Evolutionary conservation across 371 early-diverging fungal genomes (phyloP), one percentile per base, ranked within the genome.

Genomic region (Mortierella polycephala): DNA sequence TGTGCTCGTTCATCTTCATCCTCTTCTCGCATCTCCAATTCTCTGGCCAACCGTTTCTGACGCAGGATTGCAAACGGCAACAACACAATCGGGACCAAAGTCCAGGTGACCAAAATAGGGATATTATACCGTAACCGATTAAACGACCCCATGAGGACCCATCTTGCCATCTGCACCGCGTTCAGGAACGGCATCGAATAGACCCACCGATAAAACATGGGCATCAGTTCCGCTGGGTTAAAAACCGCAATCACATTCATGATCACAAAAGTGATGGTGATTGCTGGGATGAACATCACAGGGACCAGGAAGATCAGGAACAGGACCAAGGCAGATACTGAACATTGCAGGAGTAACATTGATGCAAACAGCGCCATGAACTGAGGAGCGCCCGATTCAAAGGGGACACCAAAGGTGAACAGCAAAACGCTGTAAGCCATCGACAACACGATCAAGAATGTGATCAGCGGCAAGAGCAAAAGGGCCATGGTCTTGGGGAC

Each of bases 181-280:
- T 77, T 77, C 62, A 77, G 40, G 69, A 77, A 77, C 4, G 77
- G 77, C 77, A 77, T 77, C 23, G 77, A 72, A 13, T 77, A 71
- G 12, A 62, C 77, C 77, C 77, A 77, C 37, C 55, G 53, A 46
- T 77, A 77, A 44, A 71, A 71, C 20, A 11, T 14, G 0, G 77
- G 72, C 72, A 72, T 62, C 45, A 77, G 41, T 42, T 77, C 77
- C 9, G 65, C 69, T 16, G 77, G 65, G 54, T 77, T 77, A 55
- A 77, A 77, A 37, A 77, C 77, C 2, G 77, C 77, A 62, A 77
- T 72, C 65, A 77, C 72, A 51, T 77, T 77, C 54, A 77, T 7
- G 40, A 77, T 61, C 12, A 77, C 77, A 49, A 71, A 77, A 5
- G 77, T 77, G 46, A 77, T 77, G 7, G 77, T 77, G 40, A 77